phyloP scores from a whole-genome alignment of 441 rosid species.

The Theobroma grandiflorum region DNA sequence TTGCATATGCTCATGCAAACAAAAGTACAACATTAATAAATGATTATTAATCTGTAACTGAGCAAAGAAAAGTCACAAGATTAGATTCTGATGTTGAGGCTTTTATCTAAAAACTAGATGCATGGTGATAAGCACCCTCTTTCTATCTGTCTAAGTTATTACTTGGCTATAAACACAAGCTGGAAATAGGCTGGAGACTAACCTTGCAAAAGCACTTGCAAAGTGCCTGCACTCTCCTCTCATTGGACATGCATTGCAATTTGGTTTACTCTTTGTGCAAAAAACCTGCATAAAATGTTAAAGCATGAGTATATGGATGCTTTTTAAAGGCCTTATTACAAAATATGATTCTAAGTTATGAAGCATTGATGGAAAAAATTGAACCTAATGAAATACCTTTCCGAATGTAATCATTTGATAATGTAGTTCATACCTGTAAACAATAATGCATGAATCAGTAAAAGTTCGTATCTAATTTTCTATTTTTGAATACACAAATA shows the following conservation, averaged over 20 bases:
- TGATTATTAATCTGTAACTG: constrained; percentile 14
- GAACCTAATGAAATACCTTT: constrained; percentile 62
- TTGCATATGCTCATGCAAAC: neutral
- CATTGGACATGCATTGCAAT: constrained; percentile 99
- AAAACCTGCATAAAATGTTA: constrained; percentile 76
- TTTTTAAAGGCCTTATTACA: constrained; percentile 18
- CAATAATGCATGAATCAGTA: constrained; percentile 36
- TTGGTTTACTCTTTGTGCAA: constrained; percentile 95
- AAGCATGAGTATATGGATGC: constrained; percentile 30
- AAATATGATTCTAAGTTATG: constrained; percentile 22
- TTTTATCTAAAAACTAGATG: neutral
- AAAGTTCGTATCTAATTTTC: constrained; percentile 13
- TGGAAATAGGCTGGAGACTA: constrained; percentile 31
- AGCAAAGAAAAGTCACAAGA: neutral
- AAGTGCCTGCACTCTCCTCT: constrained; percentile 98
- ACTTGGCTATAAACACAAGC: constrained; percentile 13
- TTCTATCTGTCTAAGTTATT: constrained; percentile 3
- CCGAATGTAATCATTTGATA: constrained; percentile 99
- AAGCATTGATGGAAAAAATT: constrained; percentile 30
- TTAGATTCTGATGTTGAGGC: constrained; percentile 15
- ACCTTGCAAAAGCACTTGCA: constrained; percentile 99
- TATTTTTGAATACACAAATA: constrained; percentile 20
- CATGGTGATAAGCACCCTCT: neutral
- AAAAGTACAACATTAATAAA: constrained; percentile 10
- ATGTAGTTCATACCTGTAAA: constrained; percentile 90